A percentile compares a stretch with the other conserved stretches of the same genome.
These are phyloP conservation scores for Lanmaoa pseudosensibilis DNA, from an alignment of 768 basidiomycete genomes.

Conservation along the genomic window DNA sequence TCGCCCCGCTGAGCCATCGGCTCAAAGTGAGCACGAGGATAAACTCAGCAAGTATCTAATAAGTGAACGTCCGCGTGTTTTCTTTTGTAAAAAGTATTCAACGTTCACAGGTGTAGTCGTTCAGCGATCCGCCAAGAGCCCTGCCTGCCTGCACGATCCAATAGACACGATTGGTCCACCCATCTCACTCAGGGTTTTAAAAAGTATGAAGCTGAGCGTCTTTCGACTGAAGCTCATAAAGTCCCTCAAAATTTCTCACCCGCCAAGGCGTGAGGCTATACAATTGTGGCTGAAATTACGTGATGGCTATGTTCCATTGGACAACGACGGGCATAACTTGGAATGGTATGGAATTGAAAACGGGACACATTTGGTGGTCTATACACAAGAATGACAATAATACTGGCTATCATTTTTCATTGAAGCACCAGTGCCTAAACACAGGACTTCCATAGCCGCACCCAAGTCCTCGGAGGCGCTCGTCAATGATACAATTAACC, in stretches of 20 bases:
- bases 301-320: conserved; percentile 51
- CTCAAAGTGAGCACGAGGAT: conserved; percentile 36
- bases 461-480: conserved; percentile 5
- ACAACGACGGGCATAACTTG: conserved; percentile 52
- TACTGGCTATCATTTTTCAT: background rate
- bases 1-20: conserved; percentile 40
- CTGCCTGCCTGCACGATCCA: conserved; percentile 21
- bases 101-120: conserved; percentile 32
- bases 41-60: conserved; percentile 64
- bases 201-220: conserved; percentile 65
- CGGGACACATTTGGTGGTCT: conserved; percentile 38
- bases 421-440: background rate
- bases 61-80: conserved; percentile 39
- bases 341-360: conserved; percentile 75
- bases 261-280: conserved; percentile 35
- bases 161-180: conserved; percentile 20
- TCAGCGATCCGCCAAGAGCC: conserved; percentile 23
- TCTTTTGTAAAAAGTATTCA: conserved; percentile 5
- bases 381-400: conserved; percentile 17
- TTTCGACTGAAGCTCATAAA: conserved; percentile 68
- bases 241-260: conserved; percentile 32
- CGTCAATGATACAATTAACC: conserved; percentile 6
- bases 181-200: conserved; percentile 53
- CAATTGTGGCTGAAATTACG: conserved; percentile 58
- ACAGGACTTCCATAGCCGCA: conserved; percentile 15